phyloP scores from a whole-genome alignment of 495 filamentous ascomycete species.

The Aspergillus mulundensis region DNA sequence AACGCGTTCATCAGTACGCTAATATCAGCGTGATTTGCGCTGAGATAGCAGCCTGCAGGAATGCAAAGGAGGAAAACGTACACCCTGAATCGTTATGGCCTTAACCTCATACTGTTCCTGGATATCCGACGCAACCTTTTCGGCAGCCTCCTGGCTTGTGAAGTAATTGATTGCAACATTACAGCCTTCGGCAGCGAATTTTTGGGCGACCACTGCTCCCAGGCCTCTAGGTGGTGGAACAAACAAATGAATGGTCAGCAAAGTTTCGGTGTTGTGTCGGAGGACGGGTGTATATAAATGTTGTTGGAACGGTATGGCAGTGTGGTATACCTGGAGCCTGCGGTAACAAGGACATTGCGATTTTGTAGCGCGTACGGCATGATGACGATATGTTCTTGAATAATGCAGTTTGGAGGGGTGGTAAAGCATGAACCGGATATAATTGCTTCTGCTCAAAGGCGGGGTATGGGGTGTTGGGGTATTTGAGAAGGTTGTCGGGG shows the following conservation, averaged over 20 bases:
- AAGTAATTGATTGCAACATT: conserved; percentile 71
- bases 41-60: background rate
- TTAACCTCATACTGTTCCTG: conserved; percentile 51
- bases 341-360: conserved; percentile 64
- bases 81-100: conserved; percentile 54
- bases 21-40: background rate
- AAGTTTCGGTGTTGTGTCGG: too few species aligned
- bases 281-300: background rate
- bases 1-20: background rate
- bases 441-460: background rate
- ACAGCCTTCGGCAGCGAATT: conserved; percentile 62
- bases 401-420: background rate
- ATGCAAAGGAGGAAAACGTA: conserved; percentile 30
- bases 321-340: conserved; percentile 55
- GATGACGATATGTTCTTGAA: background rate
- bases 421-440: too few species aligned
- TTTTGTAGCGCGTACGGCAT: conserved; percentile 63
- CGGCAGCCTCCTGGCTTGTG: conserved; percentile 49
- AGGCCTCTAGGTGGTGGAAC: conserved; percentile 54
- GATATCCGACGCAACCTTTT: conserved; percentile 50
- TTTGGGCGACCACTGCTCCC: conserved; percentile 57
- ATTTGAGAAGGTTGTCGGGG: background rate
- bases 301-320: background rate
- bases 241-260: background rate
- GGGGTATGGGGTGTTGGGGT: too few species aligned